Conservation (phyloP, 495 filamentous ascomycete genomes). For the Podospora pseudopauciseta region DNA sequence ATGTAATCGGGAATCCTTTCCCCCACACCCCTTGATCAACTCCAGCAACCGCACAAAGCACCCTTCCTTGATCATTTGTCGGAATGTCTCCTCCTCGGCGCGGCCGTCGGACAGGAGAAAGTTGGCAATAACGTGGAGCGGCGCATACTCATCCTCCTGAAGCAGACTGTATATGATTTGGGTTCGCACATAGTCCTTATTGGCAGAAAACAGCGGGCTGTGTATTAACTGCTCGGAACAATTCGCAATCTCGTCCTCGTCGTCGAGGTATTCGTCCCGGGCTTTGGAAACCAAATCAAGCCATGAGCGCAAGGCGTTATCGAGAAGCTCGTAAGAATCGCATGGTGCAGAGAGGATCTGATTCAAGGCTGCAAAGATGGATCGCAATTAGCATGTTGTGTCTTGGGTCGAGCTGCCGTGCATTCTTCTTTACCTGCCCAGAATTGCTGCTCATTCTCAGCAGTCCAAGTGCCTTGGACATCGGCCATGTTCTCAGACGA, state of each 20-base stretch:
- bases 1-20: constrained; percentile 69
- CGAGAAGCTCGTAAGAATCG: constrained; percentile 71
- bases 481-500: constrained; percentile 50
- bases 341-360: constrained; percentile 71
- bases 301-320: constrained; percentile 81
- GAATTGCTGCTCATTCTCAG: constrained; percentile 87
- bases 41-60: constrained; percentile 80
- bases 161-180: constrained; percentile 90
- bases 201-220: constrained; percentile 65
- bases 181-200: constrained; percentile 83
- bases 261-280: constrained; percentile 78
- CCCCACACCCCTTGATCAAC: constrained; percentile 63
- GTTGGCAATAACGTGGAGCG: constrained; percentile 75
- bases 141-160: constrained; percentile 79
- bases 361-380: constrained; percentile 62
- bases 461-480: constrained; percentile 60
- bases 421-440: constrained; percentile 67
- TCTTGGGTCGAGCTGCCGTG: background rate
- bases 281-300: constrained; percentile 72
- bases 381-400: background rate
- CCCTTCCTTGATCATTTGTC: constrained; percentile 81
- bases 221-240: constrained; percentile 80
- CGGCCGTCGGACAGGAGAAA: constrained; percentile 90
- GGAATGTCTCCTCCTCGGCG: constrained; percentile 71
- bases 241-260: constrained; percentile 77